A percentile compares a stretch with the other conserved stretches of the same genome.
Conservation (phyloP, 2,329 filamentous ascomycete genomes). For the Monosporascus sp. region DNA sequence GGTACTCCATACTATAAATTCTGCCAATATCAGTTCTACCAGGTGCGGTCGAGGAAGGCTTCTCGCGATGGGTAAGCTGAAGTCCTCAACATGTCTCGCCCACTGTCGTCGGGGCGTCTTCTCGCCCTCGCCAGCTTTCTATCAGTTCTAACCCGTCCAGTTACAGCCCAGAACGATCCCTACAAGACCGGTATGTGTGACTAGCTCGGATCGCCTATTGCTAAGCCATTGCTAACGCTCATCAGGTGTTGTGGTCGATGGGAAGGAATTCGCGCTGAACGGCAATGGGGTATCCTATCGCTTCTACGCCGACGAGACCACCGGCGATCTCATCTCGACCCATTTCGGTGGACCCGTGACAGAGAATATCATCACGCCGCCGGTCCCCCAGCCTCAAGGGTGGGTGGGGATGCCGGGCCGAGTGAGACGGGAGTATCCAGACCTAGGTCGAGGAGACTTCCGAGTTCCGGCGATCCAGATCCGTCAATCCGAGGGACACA, state of each 20-base stretch:
- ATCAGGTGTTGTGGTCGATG: constrained; percentile 49
- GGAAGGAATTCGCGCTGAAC: constrained; percentile 51
- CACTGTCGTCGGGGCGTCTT: background rate
- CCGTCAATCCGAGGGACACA: constrained; percentile 52
- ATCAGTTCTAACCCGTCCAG: background rate
- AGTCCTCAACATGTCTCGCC: background rate
- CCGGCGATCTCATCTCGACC: constrained; percentile 50
- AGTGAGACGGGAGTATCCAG: constrained; percentile 56
- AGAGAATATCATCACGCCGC: constrained; percentile 37
- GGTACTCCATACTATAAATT: background rate
- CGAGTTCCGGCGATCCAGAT: constrained; percentile 57
- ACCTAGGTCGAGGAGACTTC: constrained; percentile 59
- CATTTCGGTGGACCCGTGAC: constrained; percentile 52
- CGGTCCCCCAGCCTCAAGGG: constrained; percentile 39
- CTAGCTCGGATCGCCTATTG: background rate
- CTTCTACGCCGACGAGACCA: constrained; percentile 51
- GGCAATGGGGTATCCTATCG: constrained; percentile 53
- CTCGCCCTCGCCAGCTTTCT: background rate
- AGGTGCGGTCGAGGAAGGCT: background rate
- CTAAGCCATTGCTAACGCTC: too few relatives aligned
- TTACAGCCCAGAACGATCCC: background rate
- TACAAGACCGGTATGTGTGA: background rate
- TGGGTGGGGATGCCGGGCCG: constrained; percentile 48
- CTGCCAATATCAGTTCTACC: background rate
- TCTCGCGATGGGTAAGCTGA: background rate